Conservation (phyloP, 2,329 filamentous ascomycete genomes). For the Cladosporium austrohemisphaericum region DNA sequence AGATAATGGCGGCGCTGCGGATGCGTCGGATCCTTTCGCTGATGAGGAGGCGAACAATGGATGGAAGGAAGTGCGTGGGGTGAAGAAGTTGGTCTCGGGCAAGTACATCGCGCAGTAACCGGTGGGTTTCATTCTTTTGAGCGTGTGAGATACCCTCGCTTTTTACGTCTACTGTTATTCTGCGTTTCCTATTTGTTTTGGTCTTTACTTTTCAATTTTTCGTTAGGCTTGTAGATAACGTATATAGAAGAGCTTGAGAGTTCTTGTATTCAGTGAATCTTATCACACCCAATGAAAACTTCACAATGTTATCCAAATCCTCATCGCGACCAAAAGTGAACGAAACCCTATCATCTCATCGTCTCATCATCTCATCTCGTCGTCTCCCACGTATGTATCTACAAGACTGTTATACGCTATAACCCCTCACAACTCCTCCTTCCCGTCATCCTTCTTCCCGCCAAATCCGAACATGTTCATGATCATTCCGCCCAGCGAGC, state of each 20-base stretch:
- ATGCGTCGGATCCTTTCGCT: constrained; percentile 65
- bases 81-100: constrained; percentile 67
- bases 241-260: too few species aligned
- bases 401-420: too few species aligned
- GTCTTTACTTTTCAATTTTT: background rate
- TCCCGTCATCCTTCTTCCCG: constrained; percentile 9
- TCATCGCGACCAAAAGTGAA: too few species aligned
- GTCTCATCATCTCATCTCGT: too few species aligned
- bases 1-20: constrained; percentile 41
- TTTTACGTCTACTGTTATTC: too few species aligned
- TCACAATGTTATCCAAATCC: too few species aligned
- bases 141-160: constrained; percentile 1
- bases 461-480: constrained; percentile 14
- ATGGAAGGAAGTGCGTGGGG: constrained; percentile 66
- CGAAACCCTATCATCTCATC: too few species aligned
- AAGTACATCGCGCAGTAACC: constrained; percentile 52
- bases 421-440: constrained; percentile 9
- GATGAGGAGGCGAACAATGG: constrained; percentile 50
- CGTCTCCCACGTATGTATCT: too few species aligned
- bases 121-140: background rate
- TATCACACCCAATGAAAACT: too few species aligned
- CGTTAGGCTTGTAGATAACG: constrained; percentile 4
- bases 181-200: background rate
- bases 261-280: too few species aligned
- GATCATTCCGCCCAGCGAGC: constrained; percentile 4